Evolutionary conservation across 306 rosid species (phyloP), one percentile per base, ranked within the genome.

Genomic region (Citrullus amarus): DNA sequence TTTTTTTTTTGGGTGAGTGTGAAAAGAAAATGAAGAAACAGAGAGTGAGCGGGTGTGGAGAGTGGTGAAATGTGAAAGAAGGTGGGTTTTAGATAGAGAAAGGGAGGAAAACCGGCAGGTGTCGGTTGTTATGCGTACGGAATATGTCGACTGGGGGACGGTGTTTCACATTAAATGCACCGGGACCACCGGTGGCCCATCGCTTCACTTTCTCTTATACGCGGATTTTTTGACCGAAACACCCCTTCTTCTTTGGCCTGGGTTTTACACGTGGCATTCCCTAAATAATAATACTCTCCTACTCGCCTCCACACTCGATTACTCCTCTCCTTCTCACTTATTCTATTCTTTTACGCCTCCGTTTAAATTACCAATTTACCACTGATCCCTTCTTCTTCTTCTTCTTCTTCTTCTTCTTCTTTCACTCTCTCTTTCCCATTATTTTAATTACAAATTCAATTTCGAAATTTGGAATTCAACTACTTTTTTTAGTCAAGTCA

Each of bases 81-180:
- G 75, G 1, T 18, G 13, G 25, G 48, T 43, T 43, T 68, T 6
- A 41, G 25, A n/a, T 34, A 41, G 46, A 6, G 43, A 14, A 66
- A 8, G 76, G 41, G 28, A 69, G 55, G 76, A 48, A 6, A 43
- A 71, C 76, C 76, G 76, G 43, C 76, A 46, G 41, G 13, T 71
- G 57, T 71, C 58, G 39, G 76, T 71, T 48, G 76, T 25, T 71
- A 14, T 13, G 41, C 6, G 76, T 71, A 71, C 76, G 76, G 76
- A 48, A 71, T 48, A 20, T 69, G 75, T 71, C 39, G 76, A 44
- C 58, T 71, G 59, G 14, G 39, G 22, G 59, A 48, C 59, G 58
- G 58, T 48, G 58, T 25, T 43, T 68, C 43, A 0, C 76, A 48
- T 71, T 71, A 48, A 71, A 48, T 71, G 76, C 76, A 68, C 59